Evolutionary conservation across 805 yeast genomes (phyloP).

Genomic region (Lachancea meyersii): DNA sequence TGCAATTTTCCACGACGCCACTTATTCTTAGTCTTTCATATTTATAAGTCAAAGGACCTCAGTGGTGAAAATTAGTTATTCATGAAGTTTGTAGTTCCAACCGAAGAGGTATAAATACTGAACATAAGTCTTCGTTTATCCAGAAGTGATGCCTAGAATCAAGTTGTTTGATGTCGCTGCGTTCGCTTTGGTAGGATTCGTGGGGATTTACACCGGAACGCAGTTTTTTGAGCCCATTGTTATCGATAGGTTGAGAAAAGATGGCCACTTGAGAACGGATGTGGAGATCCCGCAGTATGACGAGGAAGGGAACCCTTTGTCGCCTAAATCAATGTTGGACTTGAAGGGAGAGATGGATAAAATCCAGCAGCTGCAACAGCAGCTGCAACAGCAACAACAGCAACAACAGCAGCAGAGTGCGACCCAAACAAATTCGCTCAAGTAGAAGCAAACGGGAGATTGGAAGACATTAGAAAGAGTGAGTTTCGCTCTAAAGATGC

Average conservation of each 20-base stretch:
- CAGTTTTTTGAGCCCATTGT: constrained; percentile 71
- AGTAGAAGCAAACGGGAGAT: background rate
- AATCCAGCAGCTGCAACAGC: constrained; percentile 14
- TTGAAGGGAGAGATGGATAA: constrained; percentile 16
- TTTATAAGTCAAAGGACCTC: background rate
- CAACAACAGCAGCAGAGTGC: background rate
- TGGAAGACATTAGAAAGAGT: too few species aligned
- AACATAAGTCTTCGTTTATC: too few species aligned
- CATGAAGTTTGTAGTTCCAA: too few species aligned
- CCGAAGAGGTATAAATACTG: too few species aligned
- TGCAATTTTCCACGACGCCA: background rate
- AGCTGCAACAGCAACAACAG: constrained; percentile 3
- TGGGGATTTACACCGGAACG: constrained; percentile 44
- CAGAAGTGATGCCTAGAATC: constrained; percentile 25
- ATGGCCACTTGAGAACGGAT: constrained; percentile 58
- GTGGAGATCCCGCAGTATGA: constrained; percentile 51
- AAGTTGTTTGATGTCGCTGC: constrained; percentile 27
- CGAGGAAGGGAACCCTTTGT: constrained; percentile 36
- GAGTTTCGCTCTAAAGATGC: too few species aligned
- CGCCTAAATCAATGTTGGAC: constrained; percentile 19
- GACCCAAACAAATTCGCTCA: background rate
- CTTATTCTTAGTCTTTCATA: background rate
- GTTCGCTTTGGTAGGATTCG: constrained; percentile 25
- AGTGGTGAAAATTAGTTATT: too few species aligned
- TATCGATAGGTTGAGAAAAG: constrained; percentile 58